Base-by-base conservation (phyloP, 1,139 yeast genomes). In the Kodamaea arcana region DNA sequence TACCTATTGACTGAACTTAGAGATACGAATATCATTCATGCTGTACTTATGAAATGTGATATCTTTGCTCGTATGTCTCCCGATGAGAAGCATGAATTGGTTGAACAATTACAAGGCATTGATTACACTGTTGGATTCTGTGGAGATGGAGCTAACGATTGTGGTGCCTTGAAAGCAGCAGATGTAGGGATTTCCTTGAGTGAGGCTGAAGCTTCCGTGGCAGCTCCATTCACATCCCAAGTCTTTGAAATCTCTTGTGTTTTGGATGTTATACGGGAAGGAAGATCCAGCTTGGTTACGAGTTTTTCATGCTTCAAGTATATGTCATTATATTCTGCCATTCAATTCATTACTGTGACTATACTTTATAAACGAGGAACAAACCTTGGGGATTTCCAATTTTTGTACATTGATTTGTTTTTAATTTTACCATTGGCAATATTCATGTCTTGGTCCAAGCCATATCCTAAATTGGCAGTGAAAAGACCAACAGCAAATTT, bases 41-140 rank as follows among this genome's bases (percentile, higher is more conserved):
- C 71, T 32, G 71, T 92, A 51, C 68, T 94, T 36, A 67, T 88
- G 65, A 79, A 76, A 44, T 79, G 92, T 42, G 77, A 80, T 32
- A 76, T 92, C 6, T 94, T 81, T 63, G 97, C 98, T 1, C 72
- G 99, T 46, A 92, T 92, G 99, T 90, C 97, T 0, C 99, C 99
- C 0, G 98, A 92, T 58, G 99, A 92, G 54, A 92, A 92, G 54
- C 96, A 92, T 55, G 98, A 92, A 60, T 68, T 92, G 34, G 97
- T 92, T 21, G 92, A 85, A 49, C 88, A 84, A 53, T 62, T 92
- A 16, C 96, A 88, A 56, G 72, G 69, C 24, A 56, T 92, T 16
- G 96, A 87, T 50, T 92, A 90, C 54, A 87, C 96, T 0, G 95
- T 88, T 29, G 96, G 97, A 1, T 92, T 92, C 59, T 90, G 97